Evolutionary conservation across 1,284 basidiomycete genomes (phyloP).

Genomic region (Naganishia sp.): DNA sequence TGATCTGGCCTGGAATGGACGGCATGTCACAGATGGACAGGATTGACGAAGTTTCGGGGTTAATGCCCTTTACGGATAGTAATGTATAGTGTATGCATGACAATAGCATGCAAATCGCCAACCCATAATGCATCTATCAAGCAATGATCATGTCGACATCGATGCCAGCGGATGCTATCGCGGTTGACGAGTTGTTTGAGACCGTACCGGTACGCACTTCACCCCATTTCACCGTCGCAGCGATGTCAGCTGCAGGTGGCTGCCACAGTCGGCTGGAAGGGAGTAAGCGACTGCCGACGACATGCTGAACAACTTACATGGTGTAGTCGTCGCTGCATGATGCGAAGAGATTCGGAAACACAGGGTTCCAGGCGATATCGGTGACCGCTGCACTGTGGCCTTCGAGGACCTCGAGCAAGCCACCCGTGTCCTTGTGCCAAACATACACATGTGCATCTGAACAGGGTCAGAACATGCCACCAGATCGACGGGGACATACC

Average conservation of each 20-base stretch:
- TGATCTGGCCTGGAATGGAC: constrained; percentile 12
- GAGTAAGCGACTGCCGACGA: not conserved
- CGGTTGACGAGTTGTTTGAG: not conserved
- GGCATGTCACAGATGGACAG: not conserved
- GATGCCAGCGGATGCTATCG: constrained; percentile 10
- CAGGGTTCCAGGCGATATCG: constrained; percentile 92
- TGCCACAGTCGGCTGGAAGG: constrained; percentile 18
- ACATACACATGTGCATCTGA: constrained; percentile 87
- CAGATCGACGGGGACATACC: constrained; percentile 59
- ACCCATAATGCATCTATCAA: not conserved
- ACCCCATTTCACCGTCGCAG: constrained; percentile 5
- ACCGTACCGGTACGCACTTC: not conserved
- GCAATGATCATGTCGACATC: constrained; percentile 28
- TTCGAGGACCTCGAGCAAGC: constrained; percentile 74
- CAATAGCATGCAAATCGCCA: not conserved
- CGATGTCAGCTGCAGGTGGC: constrained; percentile 4
- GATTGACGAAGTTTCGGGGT: not conserved
- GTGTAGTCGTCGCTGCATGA: constrained; percentile 85
- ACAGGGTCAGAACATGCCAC: not conserved
- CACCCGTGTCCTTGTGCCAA: constrained; percentile 86
- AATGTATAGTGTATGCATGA: not conserved
- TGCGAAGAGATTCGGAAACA: constrained; percentile 80
- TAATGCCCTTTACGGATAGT: not conserved
- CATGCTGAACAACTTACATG: constrained; percentile 54
- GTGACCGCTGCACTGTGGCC: constrained; percentile 92